Evolutionary conservation across 192 early-diverging fungal species (phyloP).

Genomic region (Backusella tuberculispora): DNA sequence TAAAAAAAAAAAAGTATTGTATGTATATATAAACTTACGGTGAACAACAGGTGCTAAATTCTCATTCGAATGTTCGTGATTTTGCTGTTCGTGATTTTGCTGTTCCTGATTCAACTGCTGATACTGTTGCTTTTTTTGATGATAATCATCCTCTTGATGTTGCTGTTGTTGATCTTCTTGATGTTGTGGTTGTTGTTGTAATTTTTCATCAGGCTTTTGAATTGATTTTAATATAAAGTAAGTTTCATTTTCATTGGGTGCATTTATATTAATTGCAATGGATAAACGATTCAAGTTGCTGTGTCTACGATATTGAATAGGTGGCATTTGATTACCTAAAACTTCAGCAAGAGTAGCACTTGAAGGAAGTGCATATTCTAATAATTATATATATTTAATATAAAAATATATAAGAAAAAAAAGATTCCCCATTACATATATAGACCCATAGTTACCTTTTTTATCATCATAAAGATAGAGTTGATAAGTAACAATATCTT

Average conservation of each 20-base stretch:
- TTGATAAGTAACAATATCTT: slow-evolving; percentile 23
- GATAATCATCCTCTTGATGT: too few relatives aligned
- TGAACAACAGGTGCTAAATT: not conserved
- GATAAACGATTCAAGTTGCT: slow-evolving; percentile 36
- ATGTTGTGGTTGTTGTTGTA: too few relatives aligned
- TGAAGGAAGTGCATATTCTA: slow-evolving; percentile 26
- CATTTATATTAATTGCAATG: slow-evolving; percentile 2
- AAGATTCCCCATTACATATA: not conserved
- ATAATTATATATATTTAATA: not conserved
- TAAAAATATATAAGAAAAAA: not conserved
- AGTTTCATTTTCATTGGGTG: slow-evolving; percentile 14
- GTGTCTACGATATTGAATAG: slow-evolving; percentile 18
- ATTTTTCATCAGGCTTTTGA: not conserved
- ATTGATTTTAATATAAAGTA: slow-evolving; percentile 6
- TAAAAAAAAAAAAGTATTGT: too few relatives aligned
- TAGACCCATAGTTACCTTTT: slow-evolving; percentile 21
- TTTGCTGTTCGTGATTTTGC: too few relatives aligned
- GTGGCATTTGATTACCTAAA: slow-evolving; percentile 24
- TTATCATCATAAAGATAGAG: slow-evolving; percentile 25
- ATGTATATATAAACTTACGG: not conserved
- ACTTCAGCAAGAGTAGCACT: slow-evolving; percentile 23
- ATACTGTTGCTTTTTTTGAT: too few relatives aligned
- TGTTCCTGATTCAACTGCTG: too few relatives aligned
- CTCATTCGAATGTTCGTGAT: not conserved
- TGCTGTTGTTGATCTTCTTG: not conserved